Percentiles rank a stretch among this genome's conserved stretches.
phyloP scores from a whole-genome alignment of 2,329 filamentous ascomycete genomes.

The Dactylonectria estremocensis region DNA sequence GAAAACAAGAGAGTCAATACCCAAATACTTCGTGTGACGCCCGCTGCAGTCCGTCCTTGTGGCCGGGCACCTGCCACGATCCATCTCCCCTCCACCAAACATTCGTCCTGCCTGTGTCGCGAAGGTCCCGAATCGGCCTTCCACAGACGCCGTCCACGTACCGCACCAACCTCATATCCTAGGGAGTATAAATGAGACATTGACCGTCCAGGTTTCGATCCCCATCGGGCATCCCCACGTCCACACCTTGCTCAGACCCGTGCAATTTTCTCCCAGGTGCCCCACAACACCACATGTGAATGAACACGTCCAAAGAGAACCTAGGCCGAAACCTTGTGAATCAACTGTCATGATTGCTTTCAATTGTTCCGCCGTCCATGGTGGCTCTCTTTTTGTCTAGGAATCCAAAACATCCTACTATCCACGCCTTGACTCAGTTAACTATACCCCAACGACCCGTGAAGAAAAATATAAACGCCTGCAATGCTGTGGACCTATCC shows the following conservation, averaged over 20 bases:
- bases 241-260: slow-evolving; percentile 26
- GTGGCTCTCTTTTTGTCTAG: slow-evolving; percentile 47
- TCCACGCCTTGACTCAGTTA: slow-evolving; percentile 27
- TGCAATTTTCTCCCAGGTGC: slow-evolving; percentile 34
- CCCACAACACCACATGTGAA: slow-evolving; percentile 33
- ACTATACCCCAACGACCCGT: slow-evolving; percentile 33
- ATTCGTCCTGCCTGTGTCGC: slow-evolving; percentile 17
- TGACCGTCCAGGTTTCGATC: slow-evolving; percentile 18
- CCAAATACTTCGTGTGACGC: slow-evolving; percentile 9
- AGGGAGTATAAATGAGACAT: slow-evolving; percentile 26
- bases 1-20: slow-evolving; percentile 18
- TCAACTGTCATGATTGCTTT: slow-evolving; percentile 42
- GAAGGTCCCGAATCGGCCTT: slow-evolving; percentile 10
- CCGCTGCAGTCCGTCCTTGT: neutral
- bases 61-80: slow-evolving; percentile 2
- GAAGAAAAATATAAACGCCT: slow-evolving; percentile 45
- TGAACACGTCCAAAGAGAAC: slow-evolving; percentile 23
- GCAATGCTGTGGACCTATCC: slow-evolving; percentile 47
- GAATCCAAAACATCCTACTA: slow-evolving; percentile 41
- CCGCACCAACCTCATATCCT: slow-evolving; percentile 12
- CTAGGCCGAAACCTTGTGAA: slow-evolving; percentile 32
- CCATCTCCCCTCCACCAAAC: slow-evolving; percentile 6
- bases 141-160: slow-evolving; percentile 7
- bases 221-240: slow-evolving; percentile 20
- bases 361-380: slow-evolving; percentile 35